Conservation (phyloP, 768 basidiomycete species). For the Serendipita sp. region DNA sequence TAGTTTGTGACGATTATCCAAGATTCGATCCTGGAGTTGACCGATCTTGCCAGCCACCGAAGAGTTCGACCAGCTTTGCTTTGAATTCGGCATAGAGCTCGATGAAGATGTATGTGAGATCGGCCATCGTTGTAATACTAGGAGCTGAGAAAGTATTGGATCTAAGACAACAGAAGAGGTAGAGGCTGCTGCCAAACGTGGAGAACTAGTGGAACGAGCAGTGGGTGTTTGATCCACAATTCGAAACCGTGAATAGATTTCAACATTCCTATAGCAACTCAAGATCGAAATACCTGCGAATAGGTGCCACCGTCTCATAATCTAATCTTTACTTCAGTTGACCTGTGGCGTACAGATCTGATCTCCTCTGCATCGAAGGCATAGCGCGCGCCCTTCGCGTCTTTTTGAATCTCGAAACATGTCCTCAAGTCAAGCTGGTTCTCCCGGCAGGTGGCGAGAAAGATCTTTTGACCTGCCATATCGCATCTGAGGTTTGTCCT, state of each 20-base stretch:
- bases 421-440: slow-evolving; percentile 60
- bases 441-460: slow-evolving; percentile 54
- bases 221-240: slow-evolving; percentile 26
- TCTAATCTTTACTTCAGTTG: background rate
- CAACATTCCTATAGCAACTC: slow-evolving; percentile 49
- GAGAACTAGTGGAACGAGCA: slow-evolving; percentile 70
- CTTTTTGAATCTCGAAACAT: slow-evolving; percentile 54
- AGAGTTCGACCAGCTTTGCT: slow-evolving; percentile 88
- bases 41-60: slow-evolving; percentile 50
- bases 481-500: slow-evolving; percentile 52
- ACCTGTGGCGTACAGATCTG: slow-evolving; percentile 49
- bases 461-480: slow-evolving; percentile 45
- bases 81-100: slow-evolving; percentile 93
- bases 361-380: slow-evolving; percentile 93
- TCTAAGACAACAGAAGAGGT: slow-evolving; percentile 77
- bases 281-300: slow-evolving; percentile 99
- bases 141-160: background rate
- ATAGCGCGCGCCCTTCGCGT: slow-evolving; percentile 72
- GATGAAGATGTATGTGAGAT: slow-evolving; percentile 77
- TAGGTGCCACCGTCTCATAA: slow-evolving; percentile 30
- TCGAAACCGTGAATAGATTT: slow-evolving; percentile 7
- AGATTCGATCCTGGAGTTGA: slow-evolving; percentile 10
- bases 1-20: slow-evolving; percentile 30
- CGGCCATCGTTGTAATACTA: too few relatives aligned
- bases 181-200: slow-evolving; percentile 64